Conservation (phyloP, 768 basidiomycete genomes). For the Daedaleopsis sinensis region DNA sequence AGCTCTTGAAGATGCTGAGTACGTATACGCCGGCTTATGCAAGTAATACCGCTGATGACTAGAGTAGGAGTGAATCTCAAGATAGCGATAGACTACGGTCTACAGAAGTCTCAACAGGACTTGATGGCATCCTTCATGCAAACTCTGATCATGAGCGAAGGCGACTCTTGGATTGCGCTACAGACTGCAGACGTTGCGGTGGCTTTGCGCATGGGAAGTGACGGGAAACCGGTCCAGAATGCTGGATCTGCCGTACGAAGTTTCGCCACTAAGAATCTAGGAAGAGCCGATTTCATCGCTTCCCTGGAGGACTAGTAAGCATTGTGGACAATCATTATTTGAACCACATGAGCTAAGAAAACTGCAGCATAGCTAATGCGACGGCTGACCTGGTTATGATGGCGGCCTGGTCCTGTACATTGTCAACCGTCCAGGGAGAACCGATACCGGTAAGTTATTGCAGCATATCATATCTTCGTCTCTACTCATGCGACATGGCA, state of each 20-base stretch:
- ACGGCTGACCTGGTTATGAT: constrained; percentile 83
- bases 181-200: constrained; percentile 69
- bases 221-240: constrained; percentile 72
- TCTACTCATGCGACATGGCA: constrained; percentile 9
- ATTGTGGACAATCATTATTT: neutral
- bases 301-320: constrained; percentile 89
- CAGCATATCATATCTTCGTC: neutral
- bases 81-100: constrained; percentile 87
- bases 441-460: constrained; percentile 65
- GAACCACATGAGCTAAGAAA: neutral
- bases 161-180: constrained; percentile 84
- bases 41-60: neutral
- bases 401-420: constrained; percentile 73
- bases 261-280: constrained; percentile 87
- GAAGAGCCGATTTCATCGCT: constrained; percentile 76
- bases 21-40: constrained; percentile 26
- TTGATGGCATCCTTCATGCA: constrained; percentile 93
- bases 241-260: constrained; percentile 79
- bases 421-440: constrained; percentile 61
- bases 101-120: constrained; percentile 79
- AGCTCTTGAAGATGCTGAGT: constrained; percentile 81
- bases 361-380: constrained; percentile 80
- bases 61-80: constrained; percentile 77
- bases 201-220: constrained; percentile 67
- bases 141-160: constrained; percentile 95